Conservation (phyloP, 208 protist genomes). For the Novymonas esmeraldas region DNA sequence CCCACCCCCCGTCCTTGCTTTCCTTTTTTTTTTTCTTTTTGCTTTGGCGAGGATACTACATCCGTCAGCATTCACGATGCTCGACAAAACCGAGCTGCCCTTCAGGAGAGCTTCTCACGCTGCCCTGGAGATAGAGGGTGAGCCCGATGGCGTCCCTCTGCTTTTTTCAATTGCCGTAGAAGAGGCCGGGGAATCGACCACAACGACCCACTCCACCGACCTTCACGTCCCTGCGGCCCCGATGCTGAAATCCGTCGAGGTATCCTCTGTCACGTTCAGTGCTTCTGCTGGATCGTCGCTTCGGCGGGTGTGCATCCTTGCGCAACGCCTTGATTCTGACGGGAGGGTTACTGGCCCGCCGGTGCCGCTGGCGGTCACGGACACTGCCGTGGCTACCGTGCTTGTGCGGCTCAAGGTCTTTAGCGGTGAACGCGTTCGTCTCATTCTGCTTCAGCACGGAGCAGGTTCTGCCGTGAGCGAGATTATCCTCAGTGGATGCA, state of each 20-base stretch:
- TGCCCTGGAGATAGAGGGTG: conserved; percentile 9
- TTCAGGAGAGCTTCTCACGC: conserved; percentile 8
- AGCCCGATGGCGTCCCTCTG: conserved; percentile 6
- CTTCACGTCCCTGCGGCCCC: conserved; percentile 18
- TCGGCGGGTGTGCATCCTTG: conserved; percentile 15
- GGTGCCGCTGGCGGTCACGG: conserved; percentile 12
- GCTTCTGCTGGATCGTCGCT: neutral
- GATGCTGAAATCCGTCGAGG: conserved; percentile 16
- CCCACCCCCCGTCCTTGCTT: neutral
- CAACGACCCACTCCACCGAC: conserved; percentile 10
- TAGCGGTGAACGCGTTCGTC: conserved; percentile 7
- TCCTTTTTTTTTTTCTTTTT: neutral
- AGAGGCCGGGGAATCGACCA: neutral
- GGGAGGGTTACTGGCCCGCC: conserved; percentile 5
- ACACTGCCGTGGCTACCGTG: conserved; percentile 10
- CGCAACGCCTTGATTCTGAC: conserved; percentile 20
- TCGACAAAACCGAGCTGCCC: conserved; percentile 21
- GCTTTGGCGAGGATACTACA: too few species aligned
- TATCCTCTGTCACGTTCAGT: conserved; percentile 15
- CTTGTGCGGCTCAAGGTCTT: conserved; percentile 10
- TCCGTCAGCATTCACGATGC: conserved; percentile 15
- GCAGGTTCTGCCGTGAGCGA: conserved; percentile 5
- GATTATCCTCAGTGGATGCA: conserved; percentile 16
- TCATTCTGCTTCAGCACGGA: conserved; percentile 19
- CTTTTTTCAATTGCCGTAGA: conserved; percentile 21